A percentile compares a stretch with the other conserved stretches of the same genome.
Conservation (phyloP, 306 rosid genomes). For the Glycine tomentella region DNA sequence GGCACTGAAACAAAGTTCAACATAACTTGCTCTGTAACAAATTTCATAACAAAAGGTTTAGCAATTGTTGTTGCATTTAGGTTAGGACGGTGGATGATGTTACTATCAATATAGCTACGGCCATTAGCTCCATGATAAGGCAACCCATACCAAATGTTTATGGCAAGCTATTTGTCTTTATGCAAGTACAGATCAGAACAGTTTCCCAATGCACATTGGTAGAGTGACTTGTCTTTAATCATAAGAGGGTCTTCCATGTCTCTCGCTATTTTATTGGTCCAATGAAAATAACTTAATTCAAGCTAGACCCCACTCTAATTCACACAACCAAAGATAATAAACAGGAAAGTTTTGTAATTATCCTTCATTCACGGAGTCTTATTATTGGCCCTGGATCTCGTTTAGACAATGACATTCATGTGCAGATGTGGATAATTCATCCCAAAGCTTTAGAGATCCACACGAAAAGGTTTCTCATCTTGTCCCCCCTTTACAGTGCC, state of each 20-base stretch:
- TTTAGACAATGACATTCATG: constrained; percentile 32
- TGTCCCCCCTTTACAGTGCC: constrained; percentile 37
- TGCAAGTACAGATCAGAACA: constrained; percentile 12
- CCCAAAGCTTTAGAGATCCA: constrained; percentile 41
- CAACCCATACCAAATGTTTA: constrained; percentile 25
- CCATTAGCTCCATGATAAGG: constrained; percentile 30
- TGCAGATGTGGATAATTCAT: constrained; percentile 33
- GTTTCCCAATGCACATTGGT: constrained; percentile 30
- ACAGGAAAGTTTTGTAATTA: constrained; percentile 35
- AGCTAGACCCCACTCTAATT: constrained; percentile 24
- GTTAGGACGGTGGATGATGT: constrained; percentile 18
- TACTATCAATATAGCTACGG: neutral
- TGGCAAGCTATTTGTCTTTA: constrained; percentile 7
- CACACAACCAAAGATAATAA: neutral
- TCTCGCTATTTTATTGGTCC: constrained; percentile 25
- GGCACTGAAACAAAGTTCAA: constrained; percentile 15
- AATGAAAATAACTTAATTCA: constrained; percentile 11
- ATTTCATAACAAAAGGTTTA: neutral
- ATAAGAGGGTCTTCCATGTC: constrained; percentile 29
- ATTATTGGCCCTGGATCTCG: constrained; percentile 30
- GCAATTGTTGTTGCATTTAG: neutral
- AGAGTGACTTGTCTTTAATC: constrained; percentile 35
- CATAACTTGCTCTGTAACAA: neutral
- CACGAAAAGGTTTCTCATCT: constrained; percentile 35
- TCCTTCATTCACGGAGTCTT: constrained; percentile 46